A percentile compares a stretch with the other conserved stretches of the same genome.
Evolutionary conservation across 768 basidiomycete genomes (phyloP).

Genomic region (Boletus bicolor): DNA sequence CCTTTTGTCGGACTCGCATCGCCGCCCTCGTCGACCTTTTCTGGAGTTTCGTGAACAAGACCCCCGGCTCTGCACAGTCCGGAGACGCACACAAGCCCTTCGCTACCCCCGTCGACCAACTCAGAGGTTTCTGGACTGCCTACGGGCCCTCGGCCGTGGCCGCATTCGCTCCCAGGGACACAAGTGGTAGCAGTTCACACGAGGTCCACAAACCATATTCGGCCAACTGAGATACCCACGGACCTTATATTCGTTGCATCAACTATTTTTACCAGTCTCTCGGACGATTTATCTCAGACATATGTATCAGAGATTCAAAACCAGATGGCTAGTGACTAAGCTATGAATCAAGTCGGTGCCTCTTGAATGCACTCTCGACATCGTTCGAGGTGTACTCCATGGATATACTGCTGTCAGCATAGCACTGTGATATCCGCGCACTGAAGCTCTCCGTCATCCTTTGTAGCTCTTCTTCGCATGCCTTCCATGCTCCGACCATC

Average conservation of each 20-base stretch:
- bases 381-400: constrained; percentile 75
- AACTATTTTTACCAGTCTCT: constrained; percentile 1
- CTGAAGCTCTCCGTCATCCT: constrained; percentile 67
- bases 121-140: constrained; percentile 39
- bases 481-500: constrained; percentile 84
- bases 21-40: constrained; percentile 46
- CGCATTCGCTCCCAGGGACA: constrained; percentile 19
- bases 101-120: constrained; percentile 19
- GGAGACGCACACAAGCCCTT: constrained; percentile 26
- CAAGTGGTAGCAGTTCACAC: not conserved
- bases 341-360: constrained; percentile 44
- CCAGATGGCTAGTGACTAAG: constrained; percentile 4
- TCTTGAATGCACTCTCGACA: constrained; percentile 75
- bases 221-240: constrained; percentile 13
- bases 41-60: constrained; percentile 43
- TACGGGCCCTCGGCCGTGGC: constrained; percentile 41
- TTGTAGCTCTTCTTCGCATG: constrained; percentile 82
- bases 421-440: constrained; percentile 73
- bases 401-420: constrained; percentile 64
- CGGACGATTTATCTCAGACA: not conserved
- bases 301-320: constrained; percentile 6
- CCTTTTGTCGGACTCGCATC: constrained; percentile 55
- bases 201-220: not conserved
- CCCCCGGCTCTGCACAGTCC: constrained; percentile 21
- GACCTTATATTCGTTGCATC: not conserved